Evolutionary conservation across 2,329 filamentous ascomycete genomes (phyloP), one percentile per base, ranked within the genome.

Genomic region (Zymoseptoria crescenta): DNA sequence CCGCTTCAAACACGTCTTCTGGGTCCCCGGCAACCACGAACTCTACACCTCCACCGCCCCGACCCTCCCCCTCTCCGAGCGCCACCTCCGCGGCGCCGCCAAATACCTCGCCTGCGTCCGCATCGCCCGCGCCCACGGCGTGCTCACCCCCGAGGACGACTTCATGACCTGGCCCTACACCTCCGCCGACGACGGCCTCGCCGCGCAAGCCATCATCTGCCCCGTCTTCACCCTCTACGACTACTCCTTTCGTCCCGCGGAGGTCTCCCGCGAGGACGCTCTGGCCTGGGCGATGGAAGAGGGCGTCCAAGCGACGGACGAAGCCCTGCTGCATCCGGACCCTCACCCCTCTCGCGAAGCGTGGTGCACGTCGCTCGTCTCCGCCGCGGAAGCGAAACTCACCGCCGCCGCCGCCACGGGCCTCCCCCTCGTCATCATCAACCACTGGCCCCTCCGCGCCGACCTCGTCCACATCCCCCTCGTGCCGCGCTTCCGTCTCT

Each of bases 201-300:
- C 74, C 21, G 74, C 74, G 3, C 77, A 77, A 4, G 79, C 73
- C 5, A 60, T 84, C 45, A 76, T 84, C 49, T 80, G 79, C 30
- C 82, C 80, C 30, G 76, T 83, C 54, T 84, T 84, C 73, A 83
- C 81, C 0, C 73, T 84, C 13, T 84, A 84, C 73, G 82, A 84
- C 70, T 84, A 84, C 70, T 80, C 75, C 61, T 84, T 83, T 69
- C 74, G 81, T 0, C 82, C 82, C 0, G 73, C 69, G 1, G 65
- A 80, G 52, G 75, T 84, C 8, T 70, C 73, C 27, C 70, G 79
- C 45, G 80, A 80, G 58, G 70, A 74, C 20, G 81, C 80, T 2
- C 61, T 79, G 7, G 73, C 71, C 1, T 79, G 77, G 77, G 77
- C 77, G 1, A 66, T 72, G 58, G 77, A 79, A 56, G 69, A 77